Evolutionary conservation across 2,329 filamentous ascomycete genomes (phyloP), one percentile per base, ranked within the genome.

Genomic region (Spiromastix sp.): DNA sequence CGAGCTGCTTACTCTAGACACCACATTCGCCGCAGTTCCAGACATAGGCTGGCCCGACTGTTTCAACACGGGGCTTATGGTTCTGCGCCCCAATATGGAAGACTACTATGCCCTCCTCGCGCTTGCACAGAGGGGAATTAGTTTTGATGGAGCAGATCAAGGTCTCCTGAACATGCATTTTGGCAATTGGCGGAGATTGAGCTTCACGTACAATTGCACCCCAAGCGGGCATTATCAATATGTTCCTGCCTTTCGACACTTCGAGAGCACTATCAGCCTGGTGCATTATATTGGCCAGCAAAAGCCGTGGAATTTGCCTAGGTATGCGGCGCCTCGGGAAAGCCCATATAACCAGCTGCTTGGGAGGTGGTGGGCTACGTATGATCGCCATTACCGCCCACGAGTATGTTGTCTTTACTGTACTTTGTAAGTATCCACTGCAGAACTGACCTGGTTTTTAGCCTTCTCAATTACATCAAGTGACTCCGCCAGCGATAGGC

Each of bases 1-100:
- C 51, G 91, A 98, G 70, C 77, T 98, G 37, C 93, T 98, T 54
- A 71, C 79, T 12, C 57, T 77, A 27, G 63, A 73, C 8, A 68
- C 68, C 21, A 49, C 65, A 17, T 79, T 81, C 47, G 76, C 77
- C 17, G 77, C 91, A 2, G 86, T 84, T 8, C 87, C 91, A 20
- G 91, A 98, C 59, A 86, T 96, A 50, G 91, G 91, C 48, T 98
- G 91, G 91, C 91, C 91, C 21, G 91, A 98, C 63, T 74, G 87
- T 42, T 96, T 96, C 76, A 98, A 98, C 63, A 86, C 83, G n/a
- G 91, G 91, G 51, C 77, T 98, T 48, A 93, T 98, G 85, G 85
- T 86, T 22, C 62, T 98, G 40, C 80, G 72, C 11, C 91, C 91
- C 21, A 81, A 89, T 60, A 68, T 87, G 72, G 81, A 80, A 38